Evolutionary conservation across 2,329 filamentous ascomycete species (phyloP).

Genomic region (Pyrenophora seminiperda): DNA sequence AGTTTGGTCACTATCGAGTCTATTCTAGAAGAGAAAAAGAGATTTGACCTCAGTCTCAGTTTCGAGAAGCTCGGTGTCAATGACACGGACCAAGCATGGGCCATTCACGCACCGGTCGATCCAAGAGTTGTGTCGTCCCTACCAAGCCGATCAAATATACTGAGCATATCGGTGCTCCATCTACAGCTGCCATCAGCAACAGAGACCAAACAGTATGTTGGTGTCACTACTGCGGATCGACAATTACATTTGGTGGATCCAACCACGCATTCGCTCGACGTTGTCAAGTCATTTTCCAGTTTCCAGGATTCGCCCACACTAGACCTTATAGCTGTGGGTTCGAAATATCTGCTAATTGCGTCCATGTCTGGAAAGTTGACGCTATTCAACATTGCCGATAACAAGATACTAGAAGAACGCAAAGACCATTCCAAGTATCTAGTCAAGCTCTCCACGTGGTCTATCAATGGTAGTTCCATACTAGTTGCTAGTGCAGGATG

Average conservation of each 20-base stretch:
- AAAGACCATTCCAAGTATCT: conserved; percentile 65
- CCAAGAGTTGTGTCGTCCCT: conserved; percentile 51
- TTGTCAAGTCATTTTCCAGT: conserved; percentile 46
- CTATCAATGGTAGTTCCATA: conserved; percentile 35
- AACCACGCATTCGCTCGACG: conserved; percentile 34
- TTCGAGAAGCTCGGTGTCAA: conserved; percentile 61
- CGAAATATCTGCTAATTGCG: conserved; percentile 57
- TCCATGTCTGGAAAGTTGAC: conserved; percentile 65
- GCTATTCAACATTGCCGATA: conserved; percentile 51
- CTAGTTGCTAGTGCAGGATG: conserved; percentile 64
- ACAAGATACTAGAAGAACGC: conserved; percentile 53
- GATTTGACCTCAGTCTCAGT: conserved; percentile 59
- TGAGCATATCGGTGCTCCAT: conserved; percentile 54
- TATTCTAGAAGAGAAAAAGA: conserved; percentile 65
- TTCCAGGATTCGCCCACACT: conserved; percentile 61
- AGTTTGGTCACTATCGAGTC: conserved; percentile 62
- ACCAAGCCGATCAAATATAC: conserved; percentile 59
- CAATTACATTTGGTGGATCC: conserved; percentile 55
- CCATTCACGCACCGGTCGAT: conserved; percentile 52
- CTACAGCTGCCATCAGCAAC: conserved; percentile 32
- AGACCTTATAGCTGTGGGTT: conserved; percentile 53
- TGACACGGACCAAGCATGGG: conserved; percentile 54
- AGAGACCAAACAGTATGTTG: conserved; percentile 32
- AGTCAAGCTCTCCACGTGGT: conserved; percentile 56
- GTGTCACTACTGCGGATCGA: conserved; percentile 47